Percentiles rank a stretch among this genome's conserved stretches.
Conservation (phyloP, 352 stramenopile genomes). For the Peronosclerospora sorghi region DNA sequence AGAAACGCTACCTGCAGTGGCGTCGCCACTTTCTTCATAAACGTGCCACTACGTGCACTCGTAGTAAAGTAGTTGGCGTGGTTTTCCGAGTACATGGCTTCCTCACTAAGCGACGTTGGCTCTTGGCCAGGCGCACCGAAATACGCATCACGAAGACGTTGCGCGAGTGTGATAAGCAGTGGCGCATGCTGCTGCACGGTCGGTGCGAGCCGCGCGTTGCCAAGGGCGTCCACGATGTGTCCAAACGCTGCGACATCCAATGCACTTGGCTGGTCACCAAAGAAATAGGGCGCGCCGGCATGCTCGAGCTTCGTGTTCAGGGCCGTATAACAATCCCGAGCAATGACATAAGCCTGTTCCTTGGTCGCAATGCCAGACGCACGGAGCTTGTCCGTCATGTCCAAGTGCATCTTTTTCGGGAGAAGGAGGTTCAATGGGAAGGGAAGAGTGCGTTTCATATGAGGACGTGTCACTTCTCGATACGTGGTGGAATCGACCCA, state of each 20-base stretch:
- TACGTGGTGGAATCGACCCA: constrained; percentile 82
- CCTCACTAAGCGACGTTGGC: constrained; percentile 25
- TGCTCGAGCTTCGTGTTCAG: constrained; percentile 71
- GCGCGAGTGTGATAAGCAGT: constrained; percentile 56
- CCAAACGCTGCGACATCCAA: constrained; percentile 76
- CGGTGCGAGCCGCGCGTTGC: constrained; percentile 55
- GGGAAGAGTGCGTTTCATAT: constrained; percentile 71
- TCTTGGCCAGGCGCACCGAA: constrained; percentile 37
- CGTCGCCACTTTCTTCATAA: constrained; percentile 61
- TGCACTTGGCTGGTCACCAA: constrained; percentile 49
- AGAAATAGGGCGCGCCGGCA: constrained; percentile 52
- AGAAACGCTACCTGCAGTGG: constrained; percentile 58
- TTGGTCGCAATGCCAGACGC: constrained; percentile 50
- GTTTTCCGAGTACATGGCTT: constrained; percentile 58
- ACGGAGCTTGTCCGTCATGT: constrained; percentile 48
- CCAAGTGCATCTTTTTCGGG: constrained; percentile 77
- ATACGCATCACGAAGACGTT: constrained; percentile 60
- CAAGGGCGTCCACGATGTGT: constrained; percentile 69
- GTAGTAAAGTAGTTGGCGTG: constrained; percentile 52
- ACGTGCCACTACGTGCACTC: constrained; percentile 27
- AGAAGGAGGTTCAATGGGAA: constrained; percentile 77
- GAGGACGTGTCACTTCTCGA: constrained; percentile 69
- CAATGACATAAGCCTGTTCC: constrained; percentile 73
- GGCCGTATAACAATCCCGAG: constrained; percentile 75
- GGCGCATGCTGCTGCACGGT: constrained; percentile 68